Evolutionary conservation across 192 early-diverging fungal species (phyloP).

Genomic region (Backusella psychrophila): DNA sequence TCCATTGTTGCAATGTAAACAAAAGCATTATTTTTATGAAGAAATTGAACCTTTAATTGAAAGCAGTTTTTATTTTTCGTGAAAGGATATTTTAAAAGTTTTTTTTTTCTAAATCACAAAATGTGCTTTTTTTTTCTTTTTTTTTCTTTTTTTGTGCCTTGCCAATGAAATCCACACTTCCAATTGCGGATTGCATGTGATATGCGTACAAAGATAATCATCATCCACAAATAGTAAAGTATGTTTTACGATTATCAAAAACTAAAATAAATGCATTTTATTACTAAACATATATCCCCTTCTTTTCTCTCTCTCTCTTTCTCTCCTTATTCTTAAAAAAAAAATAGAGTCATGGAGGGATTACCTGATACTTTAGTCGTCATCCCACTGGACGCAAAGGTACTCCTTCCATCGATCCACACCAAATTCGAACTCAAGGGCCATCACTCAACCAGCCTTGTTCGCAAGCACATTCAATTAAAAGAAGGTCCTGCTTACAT

Average conservation of each 20-base stretch:
- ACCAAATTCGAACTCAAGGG: slow-evolving; percentile 54
- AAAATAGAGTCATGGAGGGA: background rate
- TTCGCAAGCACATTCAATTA: slow-evolving; percentile 30
- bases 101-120: no score
- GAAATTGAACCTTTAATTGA: no score
- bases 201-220: background rate
- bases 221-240: background rate
- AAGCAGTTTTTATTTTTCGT: no score
- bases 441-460: slow-evolving; percentile 52
- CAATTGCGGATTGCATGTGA: background rate
- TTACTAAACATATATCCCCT: background rate
- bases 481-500: slow-evolving; percentile 14
- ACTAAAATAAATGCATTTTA: background rate
- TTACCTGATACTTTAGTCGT: slow-evolving; percentile 41
- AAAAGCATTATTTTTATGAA: no score
- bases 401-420: slow-evolving; percentile 64
- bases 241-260: background rate
- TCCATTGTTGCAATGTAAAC: no score
- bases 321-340: background rate
- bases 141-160: background rate
- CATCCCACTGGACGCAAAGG: slow-evolving; percentile 47
- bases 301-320: background rate
- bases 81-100: no score
- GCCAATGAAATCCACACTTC: background rate
- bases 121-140: no score